These are phyloP conservation scores for Pythium chondricola DNA, from an alignment of 352 stramenopile genomes.

Conservation along the genomic window DNA sequence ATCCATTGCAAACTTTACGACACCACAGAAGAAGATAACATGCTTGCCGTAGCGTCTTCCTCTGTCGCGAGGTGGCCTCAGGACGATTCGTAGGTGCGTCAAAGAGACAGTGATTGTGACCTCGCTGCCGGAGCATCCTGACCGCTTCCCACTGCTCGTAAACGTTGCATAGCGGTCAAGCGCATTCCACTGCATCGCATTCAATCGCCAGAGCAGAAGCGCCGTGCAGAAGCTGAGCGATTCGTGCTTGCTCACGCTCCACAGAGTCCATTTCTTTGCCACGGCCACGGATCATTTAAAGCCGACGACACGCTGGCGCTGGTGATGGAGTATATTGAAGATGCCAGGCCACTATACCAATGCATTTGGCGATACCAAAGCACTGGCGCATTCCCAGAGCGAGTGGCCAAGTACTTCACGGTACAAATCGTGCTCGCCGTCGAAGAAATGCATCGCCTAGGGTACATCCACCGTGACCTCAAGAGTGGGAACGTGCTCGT, in stretches of 20 bases:
- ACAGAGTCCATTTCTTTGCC: conserved; percentile 39
- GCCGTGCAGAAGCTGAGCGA: conserved; percentile 38
- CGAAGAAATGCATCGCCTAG: conserved; percentile 33
- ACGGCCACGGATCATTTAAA: conserved; percentile 22
- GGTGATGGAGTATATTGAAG: conserved; percentile 46
- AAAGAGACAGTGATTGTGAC: neutral
- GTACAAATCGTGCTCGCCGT: conserved; percentile 67
- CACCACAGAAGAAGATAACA: neutral
- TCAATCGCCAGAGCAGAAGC: conserved; percentile 29
- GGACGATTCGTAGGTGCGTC: conserved; percentile 25
- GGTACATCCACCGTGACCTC: conserved; percentile 72
- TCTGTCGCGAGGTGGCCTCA: conserved; percentile 28
- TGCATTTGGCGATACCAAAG: conserved; percentile 57
- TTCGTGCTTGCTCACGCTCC: conserved; percentile 27
- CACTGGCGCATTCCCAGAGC: conserved; percentile 38
- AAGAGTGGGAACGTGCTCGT: conserved; percentile 79
- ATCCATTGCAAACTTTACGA: neutral
- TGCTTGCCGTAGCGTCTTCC: conserved; percentile 33
- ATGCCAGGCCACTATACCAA: conserved; percentile 58
- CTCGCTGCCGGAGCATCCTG: too few species aligned
- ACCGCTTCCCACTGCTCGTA: too few species aligned
- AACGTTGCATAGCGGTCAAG: conserved; percentile 44
- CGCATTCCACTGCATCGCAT: conserved; percentile 36
- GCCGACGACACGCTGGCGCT: conserved; percentile 22
- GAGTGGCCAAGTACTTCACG: conserved; percentile 48